phyloP scores from a whole-genome alignment of 192 early-diverging fungal genomes.

The Coemansia asiatica region DNA sequence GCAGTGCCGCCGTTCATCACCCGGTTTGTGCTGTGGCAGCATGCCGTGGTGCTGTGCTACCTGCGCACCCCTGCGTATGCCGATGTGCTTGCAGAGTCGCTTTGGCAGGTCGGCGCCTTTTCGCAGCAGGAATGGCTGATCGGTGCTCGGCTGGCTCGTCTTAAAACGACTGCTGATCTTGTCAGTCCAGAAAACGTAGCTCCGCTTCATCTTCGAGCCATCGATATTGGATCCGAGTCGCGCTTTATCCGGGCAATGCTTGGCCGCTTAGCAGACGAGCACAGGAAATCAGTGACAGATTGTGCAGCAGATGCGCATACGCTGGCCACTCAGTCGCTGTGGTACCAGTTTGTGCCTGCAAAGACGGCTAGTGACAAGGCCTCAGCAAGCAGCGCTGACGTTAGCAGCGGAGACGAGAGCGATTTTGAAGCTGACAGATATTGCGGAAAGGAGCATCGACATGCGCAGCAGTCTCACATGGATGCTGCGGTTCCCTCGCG shows the following conservation, averaged over 20 bases:
- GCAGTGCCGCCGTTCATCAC: slow-evolving; percentile 29
- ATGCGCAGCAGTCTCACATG: neutral
- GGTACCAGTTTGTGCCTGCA: slow-evolving; percentile 34
- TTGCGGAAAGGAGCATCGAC: neutral
- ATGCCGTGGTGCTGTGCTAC: slow-evolving; percentile 39
- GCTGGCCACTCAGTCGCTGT: slow-evolving; percentile 10
- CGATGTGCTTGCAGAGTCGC: slow-evolving; percentile 40
- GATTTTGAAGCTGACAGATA: neutral
- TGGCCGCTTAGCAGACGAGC: neutral
- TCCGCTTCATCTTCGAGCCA: slow-evolving; percentile 35
- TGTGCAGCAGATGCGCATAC: neutral
- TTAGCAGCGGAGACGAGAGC: neutral
- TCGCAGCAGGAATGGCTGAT: slow-evolving; percentile 42
- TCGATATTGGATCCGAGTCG: slow-evolving; percentile 31
- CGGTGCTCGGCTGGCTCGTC: slow-evolving; percentile 15
- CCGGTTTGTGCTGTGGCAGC: slow-evolving; percentile 51
- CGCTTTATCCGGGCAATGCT: slow-evolving; percentile 28
- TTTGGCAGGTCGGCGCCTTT: slow-evolving; percentile 51
- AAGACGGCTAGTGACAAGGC: neutral
- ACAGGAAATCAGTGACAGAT: neutral
- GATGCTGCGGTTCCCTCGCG: slow-evolving; percentile 17
- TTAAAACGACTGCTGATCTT: slow-evolving; percentile 11
- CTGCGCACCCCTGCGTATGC: slow-evolving; percentile 38
- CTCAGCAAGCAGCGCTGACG: neutral
- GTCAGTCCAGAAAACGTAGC: slow-evolving; percentile 26